Percentiles rank a stretch among this genome's conserved stretches.
Evolutionary conservation across 83 land plant genomes (phyloP).

Genomic region (Diphasiastrum complanatum): DNA sequence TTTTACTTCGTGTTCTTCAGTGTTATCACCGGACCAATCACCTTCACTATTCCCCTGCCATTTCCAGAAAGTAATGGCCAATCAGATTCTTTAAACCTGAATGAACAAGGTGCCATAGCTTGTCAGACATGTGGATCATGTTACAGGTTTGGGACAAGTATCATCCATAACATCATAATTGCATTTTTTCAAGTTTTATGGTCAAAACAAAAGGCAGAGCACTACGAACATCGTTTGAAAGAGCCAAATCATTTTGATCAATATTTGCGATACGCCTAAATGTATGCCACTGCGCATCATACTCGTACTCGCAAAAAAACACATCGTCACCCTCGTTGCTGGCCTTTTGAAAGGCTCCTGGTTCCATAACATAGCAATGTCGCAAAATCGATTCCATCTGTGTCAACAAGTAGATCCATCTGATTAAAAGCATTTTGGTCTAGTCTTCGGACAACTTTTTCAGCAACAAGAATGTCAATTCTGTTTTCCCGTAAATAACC

Average conservation of each 20-base stretch:
- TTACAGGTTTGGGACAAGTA: background rate
- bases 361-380: constrained; percentile 77
- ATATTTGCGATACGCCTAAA: constrained; percentile 72
- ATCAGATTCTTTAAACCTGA: no score
- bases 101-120: constrained; percentile 28
- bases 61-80: no score
- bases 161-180: no score
- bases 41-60: no score
- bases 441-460: background rate
- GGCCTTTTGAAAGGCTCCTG: constrained; percentile 63
- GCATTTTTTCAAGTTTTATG: no score
- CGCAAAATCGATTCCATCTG: constrained; percentile 78
- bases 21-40: no score
- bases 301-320: constrained; percentile 88
- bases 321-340: constrained; percentile 89
- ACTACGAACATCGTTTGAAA: no score
- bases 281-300: constrained; percentile 73
- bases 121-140: background rate
- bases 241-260: constrained; percentile 15
- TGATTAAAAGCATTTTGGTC: background rate
- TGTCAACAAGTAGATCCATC: constrained; percentile 1
- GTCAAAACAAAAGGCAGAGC: no score
- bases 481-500: background rate
- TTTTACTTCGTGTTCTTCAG: no score
- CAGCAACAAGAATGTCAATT: background rate